Evolutionary conservation across 2,329 filamentous ascomycete species (phyloP), one percentile per base, ranked within the genome.

Genomic region (Periglandula ipomoeae): DNA sequence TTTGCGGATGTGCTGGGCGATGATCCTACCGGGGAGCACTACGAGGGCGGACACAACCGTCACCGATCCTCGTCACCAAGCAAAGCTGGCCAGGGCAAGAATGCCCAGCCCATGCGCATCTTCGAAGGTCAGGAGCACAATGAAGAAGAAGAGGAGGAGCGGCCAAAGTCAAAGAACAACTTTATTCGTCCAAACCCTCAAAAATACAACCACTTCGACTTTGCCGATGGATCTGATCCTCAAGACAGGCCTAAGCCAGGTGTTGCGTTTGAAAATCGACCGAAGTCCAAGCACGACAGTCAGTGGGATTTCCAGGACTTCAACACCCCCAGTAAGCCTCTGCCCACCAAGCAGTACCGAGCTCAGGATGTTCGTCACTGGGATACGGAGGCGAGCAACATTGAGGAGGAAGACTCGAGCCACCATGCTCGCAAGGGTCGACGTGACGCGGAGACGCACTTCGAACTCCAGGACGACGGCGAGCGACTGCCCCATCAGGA

Each of bases 301-400:
- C 84, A 87, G 53, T 96, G 91, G 89, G 81, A 82, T 44, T 97
- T 97, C 65, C 81, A 88, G 52, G 89, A 95, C 67, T 95, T 95
- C 59, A 71, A 73, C 15, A 95, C 90, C 0, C 91, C 91, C 0
- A 78, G 84, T 55, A 95, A 95, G 73, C 56, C 69, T 23, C 72
- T 79, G 43, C 74, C 77, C 4, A 70, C 74, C 41, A 86, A 84
- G 65, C 64, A 77, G 20, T 61, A 73, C 47, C 77, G 82, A 51
- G 71, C 76, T 35, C 80, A 89, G 60, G 82, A 93, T 52, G 76
- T 83, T 52, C 84, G 87, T 48, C 85, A 93, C 64, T 94, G 87
- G 81, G 85, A 84, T 57, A 82, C 84, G 43, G 84, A 89, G 42
- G 40, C 39, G 13, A 47, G 34, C 52, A 78, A 85, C 47, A 37